phyloP scores from a whole-genome alignment of 129 eudicot species.

The Flaveria linearis region DNA sequence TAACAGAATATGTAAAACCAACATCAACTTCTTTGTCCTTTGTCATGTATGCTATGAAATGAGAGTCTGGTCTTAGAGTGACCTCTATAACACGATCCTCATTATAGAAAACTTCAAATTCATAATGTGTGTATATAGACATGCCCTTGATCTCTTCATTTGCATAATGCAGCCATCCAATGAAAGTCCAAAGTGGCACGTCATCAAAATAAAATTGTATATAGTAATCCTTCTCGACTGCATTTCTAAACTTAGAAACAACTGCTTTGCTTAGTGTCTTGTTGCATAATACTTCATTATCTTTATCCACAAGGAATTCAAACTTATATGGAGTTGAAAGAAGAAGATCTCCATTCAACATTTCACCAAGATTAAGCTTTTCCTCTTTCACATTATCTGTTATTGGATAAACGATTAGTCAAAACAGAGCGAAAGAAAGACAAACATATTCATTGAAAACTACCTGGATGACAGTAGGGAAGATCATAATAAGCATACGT shows the following conservation, averaged over 20 bases:
- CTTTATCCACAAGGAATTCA: slow-evolving; percentile 42
- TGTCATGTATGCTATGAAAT: slow-evolving; percentile 37
- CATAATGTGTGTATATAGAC: slow-evolving; percentile 45
- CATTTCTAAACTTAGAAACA: slow-evolving; percentile 42
- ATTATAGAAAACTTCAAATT: slow-evolving; percentile 54
- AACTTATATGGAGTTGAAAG: slow-evolving; percentile 44
- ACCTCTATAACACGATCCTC: slow-evolving; percentile 61
- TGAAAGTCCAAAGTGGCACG: slow-evolving; percentile 70
- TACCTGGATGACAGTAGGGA: slow-evolving; percentile 39
- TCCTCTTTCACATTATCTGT: slow-evolving; percentile 40
- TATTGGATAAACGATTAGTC: background rate
- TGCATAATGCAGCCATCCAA: slow-evolving; percentile 40
- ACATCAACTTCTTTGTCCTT: slow-evolving; percentile 57
- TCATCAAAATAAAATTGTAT: slow-evolving; percentile 68
- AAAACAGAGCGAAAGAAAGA: background rate
- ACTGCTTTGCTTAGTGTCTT: slow-evolving; percentile 52
- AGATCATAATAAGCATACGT: slow-evolving; percentile 45
- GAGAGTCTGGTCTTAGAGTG: slow-evolving; percentile 2
- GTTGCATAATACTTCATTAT: slow-evolving; percentile 42
- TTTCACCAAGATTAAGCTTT: slow-evolving; percentile 46
- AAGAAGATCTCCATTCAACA: slow-evolving; percentile 52
- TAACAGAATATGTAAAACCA: slow-evolving; percentile 54
- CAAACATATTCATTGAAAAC: background rate
- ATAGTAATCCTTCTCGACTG: slow-evolving; percentile 49
- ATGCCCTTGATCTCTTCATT: slow-evolving; percentile 25